A percentile compares a stretch with the other conserved stretches of the same genome.
phyloP scores from a whole-genome alignment of 306 rosid species.

The Quercus dentata region DNA sequence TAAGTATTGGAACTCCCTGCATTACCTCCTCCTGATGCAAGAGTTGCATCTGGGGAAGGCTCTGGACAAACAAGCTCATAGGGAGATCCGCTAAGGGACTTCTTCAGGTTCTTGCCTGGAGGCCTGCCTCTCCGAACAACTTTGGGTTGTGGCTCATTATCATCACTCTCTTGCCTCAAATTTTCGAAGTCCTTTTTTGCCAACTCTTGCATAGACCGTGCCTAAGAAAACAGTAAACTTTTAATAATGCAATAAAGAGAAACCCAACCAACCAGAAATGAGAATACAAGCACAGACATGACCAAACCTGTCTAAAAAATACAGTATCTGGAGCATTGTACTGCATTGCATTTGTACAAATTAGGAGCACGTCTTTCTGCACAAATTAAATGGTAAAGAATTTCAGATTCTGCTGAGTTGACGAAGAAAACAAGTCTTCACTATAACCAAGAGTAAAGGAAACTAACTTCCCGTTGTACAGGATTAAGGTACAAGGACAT shows the following conservation, averaged over 20 bases:
- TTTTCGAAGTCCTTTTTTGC: constrained; percentile 86
- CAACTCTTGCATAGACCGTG: constrained; percentile 83
- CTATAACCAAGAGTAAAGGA: neutral
- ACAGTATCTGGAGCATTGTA: constrained; percentile 78
- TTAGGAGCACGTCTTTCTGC: constrained; percentile 83
- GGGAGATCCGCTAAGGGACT: constrained; percentile 44
- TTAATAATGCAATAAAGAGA: constrained; percentile 9
- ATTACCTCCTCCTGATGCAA: constrained; percentile 64
- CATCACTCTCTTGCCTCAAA: constrained; percentile 79
- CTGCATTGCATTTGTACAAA: constrained; percentile 94
- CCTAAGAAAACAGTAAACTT: constrained; percentile 40
- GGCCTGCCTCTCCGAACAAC: constrained; percentile 88
- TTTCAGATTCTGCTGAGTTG: constrained; percentile 14
- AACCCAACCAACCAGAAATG: neutral
- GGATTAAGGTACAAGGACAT: neutral
- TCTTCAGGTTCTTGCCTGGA: constrained; percentile 65
- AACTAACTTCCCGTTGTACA: neutral
- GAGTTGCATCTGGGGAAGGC: constrained; percentile 55
- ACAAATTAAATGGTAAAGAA: constrained; percentile 25
- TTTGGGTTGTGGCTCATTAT: constrained; percentile 62
- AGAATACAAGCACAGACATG: constrained; percentile 15
- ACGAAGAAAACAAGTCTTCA: neutral
- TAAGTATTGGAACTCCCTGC: constrained; percentile 52
- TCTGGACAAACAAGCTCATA: constrained; percentile 50
- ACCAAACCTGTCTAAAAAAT: constrained; percentile 79